Percentiles rank a stretch among this genome's conserved stretches.
Conservation (phyloP, 2,329 filamentous ascomycete genomes). For the Hymenoscyphus fraxineus region DNA sequence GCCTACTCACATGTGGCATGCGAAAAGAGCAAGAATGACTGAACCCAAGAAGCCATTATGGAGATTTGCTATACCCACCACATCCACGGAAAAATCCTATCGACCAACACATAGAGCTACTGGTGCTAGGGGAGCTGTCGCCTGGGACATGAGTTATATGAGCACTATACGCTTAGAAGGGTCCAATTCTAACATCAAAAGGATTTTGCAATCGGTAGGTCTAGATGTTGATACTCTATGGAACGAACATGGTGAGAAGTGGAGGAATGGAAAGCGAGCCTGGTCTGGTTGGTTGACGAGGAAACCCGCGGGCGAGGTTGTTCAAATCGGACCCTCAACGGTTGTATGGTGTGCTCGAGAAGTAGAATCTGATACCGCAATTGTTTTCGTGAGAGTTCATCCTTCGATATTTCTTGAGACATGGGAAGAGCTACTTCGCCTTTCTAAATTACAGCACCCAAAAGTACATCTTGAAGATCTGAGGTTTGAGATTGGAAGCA, state of each 20-base stretch:
- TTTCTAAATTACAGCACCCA: slow-evolving; percentile 60
- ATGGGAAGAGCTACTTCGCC: slow-evolving; percentile 57
- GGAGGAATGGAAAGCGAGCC: slow-evolving; percentile 60
- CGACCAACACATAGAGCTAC: slow-evolving; percentile 79
- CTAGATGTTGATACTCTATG: slow-evolving; percentile 58
- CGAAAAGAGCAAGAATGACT: slow-evolving; percentile 88
- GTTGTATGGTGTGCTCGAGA: slow-evolving; percentile 64
- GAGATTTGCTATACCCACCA: slow-evolving; percentile 82
- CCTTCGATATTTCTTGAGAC: slow-evolving; percentile 71
- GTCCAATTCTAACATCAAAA: slow-evolving; percentile 56
- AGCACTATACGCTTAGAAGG: slow-evolving; percentile 80
- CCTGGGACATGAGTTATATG: slow-evolving; percentile 94
- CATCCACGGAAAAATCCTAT: slow-evolving; percentile 86
- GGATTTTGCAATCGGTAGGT: slow-evolving; percentile 63
- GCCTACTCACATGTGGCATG: slow-evolving; percentile 90
- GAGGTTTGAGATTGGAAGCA: slow-evolving; percentile 69
- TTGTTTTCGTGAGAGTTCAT: slow-evolving; percentile 71
- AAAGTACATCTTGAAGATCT: slow-evolving; percentile 61
- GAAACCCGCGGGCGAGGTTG: slow-evolving; percentile 49
- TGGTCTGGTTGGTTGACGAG: slow-evolving; percentile 57
- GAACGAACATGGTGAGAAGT: slow-evolving; percentile 63
- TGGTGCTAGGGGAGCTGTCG: slow-evolving; percentile 70
- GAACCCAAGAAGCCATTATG: slow-evolving; percentile 74
- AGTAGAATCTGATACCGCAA: slow-evolving; percentile 20
- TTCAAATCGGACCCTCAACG: slow-evolving; percentile 67